Evolutionary conservation across 148 eudicot species (phyloP).

Genomic region (Beta vulgaris): DNA sequence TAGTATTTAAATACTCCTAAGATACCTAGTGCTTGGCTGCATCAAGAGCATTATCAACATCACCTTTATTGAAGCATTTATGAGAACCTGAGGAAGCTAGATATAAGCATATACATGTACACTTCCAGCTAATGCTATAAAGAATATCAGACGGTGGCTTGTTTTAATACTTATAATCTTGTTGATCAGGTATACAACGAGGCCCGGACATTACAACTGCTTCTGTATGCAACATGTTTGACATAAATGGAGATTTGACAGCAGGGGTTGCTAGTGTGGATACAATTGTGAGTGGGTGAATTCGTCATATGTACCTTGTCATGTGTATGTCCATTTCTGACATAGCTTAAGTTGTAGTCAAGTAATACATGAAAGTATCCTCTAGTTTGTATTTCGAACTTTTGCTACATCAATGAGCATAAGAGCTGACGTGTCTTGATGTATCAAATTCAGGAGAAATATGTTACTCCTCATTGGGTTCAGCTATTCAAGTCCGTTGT

Average conservation of each 20-base stretch:
- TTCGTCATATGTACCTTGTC: conserved; percentile 8
- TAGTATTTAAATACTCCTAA: neutral
- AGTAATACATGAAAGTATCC: too few relatives aligned
- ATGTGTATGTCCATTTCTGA: conserved; percentile 7
- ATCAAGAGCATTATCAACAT: neutral
- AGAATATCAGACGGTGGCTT: neutral
- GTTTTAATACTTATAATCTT: neutral
- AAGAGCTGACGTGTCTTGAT: conserved; percentile 14
- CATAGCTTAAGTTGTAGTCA: too few relatives aligned
- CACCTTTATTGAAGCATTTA: neutral
- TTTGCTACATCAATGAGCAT: neutral
- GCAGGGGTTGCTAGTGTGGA: conserved; percentile 90
- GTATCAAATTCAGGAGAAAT: conserved; percentile 53
- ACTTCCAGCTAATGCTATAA: neutral
- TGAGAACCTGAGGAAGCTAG: neutral
- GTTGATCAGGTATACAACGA: conserved; percentile 54
- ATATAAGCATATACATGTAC: neutral
- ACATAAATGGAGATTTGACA: conserved; percentile 70
- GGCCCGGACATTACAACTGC: conserved; percentile 64
- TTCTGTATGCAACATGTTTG: conserved; percentile 74
- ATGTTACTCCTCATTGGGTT: conserved; percentile 79
- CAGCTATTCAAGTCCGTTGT: conserved; percentile 43
- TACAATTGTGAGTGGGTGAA: conserved; percentile 58
- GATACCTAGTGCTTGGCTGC: neutral
- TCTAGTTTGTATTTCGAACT: too few relatives aligned